A percentile compares a stretch with the other conserved stretches of the same genome.
Conservation (phyloP, 768 basidiomycete species). For the Krasilnikovozyma curviuscula region DNA sequence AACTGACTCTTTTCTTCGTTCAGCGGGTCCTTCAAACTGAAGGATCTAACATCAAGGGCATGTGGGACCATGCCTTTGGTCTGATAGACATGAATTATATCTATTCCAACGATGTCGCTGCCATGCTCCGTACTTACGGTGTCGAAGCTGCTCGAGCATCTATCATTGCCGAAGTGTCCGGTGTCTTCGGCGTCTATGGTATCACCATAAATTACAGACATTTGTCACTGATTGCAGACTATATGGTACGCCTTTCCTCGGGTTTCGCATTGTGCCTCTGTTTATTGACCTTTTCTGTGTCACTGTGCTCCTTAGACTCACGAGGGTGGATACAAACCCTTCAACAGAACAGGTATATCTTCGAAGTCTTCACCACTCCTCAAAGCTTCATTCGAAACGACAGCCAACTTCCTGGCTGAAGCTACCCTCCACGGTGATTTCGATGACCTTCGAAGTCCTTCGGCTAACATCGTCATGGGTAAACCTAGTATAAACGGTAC, state of each 20-base stretch:
- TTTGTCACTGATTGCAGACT: conserved; percentile 91
- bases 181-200: conserved; percentile 83
- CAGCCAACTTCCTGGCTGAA: conserved; percentile 77
- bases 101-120: conserved; percentile 88
- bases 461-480: conserved; percentile 78
- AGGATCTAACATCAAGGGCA: conserved; percentile 75
- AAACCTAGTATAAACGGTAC: conserved; percentile 80
- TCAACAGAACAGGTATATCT: conserved; percentile 88
- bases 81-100: conserved; percentile 56
- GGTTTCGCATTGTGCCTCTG: not conserved
- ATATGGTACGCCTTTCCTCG: conserved; percentile 58
- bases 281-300: not conserved
- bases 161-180: conserved; percentile 75
- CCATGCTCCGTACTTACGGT: conserved; percentile 76
- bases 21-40: conserved; percentile 55
- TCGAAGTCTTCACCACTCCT: conserved; percentile 84
- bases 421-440: conserved; percentile 89
- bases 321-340: conserved; percentile 93
- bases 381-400: conserved; percentile 96
- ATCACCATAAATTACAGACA: conserved; percentile 89
- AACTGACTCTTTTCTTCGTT: not conserved
- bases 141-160: conserved; percentile 88
- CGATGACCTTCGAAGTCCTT: conserved; percentile 75
- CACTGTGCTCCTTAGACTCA: conserved; percentile 67
- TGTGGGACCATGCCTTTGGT: conserved; percentile 46